phyloP scores from a whole-genome alignment of 108 stramenopile species.

The Cyclotella kingstonii region DNA sequence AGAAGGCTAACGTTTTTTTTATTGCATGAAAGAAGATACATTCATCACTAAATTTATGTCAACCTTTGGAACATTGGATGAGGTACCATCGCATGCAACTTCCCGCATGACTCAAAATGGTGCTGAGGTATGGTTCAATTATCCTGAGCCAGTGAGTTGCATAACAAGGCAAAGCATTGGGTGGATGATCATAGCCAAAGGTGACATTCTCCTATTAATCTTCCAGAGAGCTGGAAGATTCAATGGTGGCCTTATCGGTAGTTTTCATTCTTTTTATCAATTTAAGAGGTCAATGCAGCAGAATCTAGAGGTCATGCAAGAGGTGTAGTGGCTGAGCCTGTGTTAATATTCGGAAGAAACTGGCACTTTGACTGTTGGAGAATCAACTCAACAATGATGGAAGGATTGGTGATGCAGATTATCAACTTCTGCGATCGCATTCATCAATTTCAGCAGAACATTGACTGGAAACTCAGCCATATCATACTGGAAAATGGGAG shows the following conservation, averaged over 20 bases:
- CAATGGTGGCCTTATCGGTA: conserved; percentile 18
- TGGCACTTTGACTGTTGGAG: conserved; percentile 16
- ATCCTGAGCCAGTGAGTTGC: conserved; percentile 8
- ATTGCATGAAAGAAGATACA: neutral
- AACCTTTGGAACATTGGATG: neutral
- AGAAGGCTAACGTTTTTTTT: neutral
- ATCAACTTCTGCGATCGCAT: neutral
- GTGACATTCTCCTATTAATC: conserved; percentile 22
- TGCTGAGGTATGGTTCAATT: conserved; percentile 1
- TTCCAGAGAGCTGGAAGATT: conserved; percentile 7
- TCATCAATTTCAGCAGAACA: neutral
- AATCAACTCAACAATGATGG: conserved; percentile 1
- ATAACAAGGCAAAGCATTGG: conserved; percentile 9
- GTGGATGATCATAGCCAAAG: conserved; percentile 9
- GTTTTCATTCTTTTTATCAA: conserved; percentile 13
- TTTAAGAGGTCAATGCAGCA: conserved; percentile 23
- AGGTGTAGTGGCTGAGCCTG: neutral
- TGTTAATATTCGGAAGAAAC: conserved; percentile 1
- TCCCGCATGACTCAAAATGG: neutral
- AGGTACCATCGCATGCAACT: conserved; percentile 9
- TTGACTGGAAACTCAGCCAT: neutral
- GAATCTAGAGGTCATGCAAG: conserved; percentile 4
- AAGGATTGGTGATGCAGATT: neutral
- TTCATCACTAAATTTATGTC: conserved; percentile 12
- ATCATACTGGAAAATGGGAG: neutral